phyloP scores from a whole-genome alignment of 2,329 filamentous ascomycete genomes.

The Fusarium sublunatum region DNA sequence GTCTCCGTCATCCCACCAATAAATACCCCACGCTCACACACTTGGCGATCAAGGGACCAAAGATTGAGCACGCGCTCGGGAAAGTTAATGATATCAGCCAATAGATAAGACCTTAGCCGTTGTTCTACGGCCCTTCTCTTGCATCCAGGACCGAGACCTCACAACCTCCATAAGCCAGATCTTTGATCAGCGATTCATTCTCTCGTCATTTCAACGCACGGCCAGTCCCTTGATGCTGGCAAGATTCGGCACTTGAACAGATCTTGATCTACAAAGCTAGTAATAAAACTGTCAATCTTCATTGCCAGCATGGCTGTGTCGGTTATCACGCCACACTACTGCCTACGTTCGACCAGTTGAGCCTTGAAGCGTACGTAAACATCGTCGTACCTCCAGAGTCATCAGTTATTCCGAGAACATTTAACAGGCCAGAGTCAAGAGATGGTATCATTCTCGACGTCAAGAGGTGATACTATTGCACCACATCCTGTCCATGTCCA shows the following conservation, averaged over 20 bases:
- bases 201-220: conserved; percentile 18
- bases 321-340: conserved; percentile 29
- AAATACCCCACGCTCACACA: conserved; percentile 31
- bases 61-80: conserved; percentile 29
- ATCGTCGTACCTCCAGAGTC: conserved; percentile 11
- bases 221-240: conserved; percentile 6
- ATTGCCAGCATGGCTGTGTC: not conserved
- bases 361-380: conserved; percentile 19
- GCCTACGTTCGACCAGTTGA: conserved; percentile 31
- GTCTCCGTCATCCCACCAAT: conserved; percentile 8
- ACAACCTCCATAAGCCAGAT: not conserved
- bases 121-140: conserved; percentile 6
- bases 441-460: conserved; percentile 37
- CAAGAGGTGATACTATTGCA: conserved; percentile 24
- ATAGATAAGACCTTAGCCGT: conserved; percentile 7
- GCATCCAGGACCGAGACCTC: conserved; percentile 15
- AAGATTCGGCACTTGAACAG: conserved; percentile 16
- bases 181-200: conserved; percentile 18
- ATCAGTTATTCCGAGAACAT: not conserved
- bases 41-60: conserved; percentile 38
- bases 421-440: not conserved
- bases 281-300: conserved; percentile 7
- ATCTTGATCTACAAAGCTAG: conserved; percentile 5
- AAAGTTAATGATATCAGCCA: conserved; percentile 14
- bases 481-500: conserved; percentile 1